Percentiles rank a stretch among this genome's conserved stretches.
phyloP scores from a whole-genome alignment of 306 rosid genomes.

The Malus fusca region DNA sequence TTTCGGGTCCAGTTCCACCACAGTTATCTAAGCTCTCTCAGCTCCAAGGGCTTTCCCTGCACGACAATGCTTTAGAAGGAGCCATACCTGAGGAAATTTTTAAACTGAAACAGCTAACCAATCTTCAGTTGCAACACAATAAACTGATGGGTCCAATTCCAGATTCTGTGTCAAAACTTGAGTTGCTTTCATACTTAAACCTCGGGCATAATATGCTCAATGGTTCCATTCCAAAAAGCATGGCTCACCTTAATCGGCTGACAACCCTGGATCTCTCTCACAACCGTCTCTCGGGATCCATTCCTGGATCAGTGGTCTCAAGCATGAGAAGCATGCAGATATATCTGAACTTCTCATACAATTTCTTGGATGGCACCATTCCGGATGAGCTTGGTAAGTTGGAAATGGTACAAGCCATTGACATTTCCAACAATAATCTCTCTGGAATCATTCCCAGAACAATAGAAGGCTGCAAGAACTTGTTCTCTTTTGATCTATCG shows the following conservation, averaged over 20 bases:
- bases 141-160: constrained; percentile 70
- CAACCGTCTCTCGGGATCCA: constrained; percentile 53
- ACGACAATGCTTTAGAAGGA: constrained; percentile 52
- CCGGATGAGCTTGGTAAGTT: constrained; percentile 66
- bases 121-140: constrained; percentile 41
- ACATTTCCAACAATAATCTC: constrained; percentile 78
- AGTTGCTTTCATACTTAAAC: constrained; percentile 53
- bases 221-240: constrained; percentile 60
- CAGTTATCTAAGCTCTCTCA: constrained; percentile 56
- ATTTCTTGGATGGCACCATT: constrained; percentile 55
- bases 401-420: constrained; percentile 63
- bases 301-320: constrained; percentile 44
- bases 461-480: constrained; percentile 51
- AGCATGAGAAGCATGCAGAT: constrained; percentile 49
- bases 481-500: constrained; percentile 65
- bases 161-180: constrained; percentile 51
- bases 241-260: constrained; percentile 40
- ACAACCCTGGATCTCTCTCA: constrained; percentile 59
- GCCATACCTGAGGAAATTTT: constrained; percentile 51
- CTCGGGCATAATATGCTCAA: constrained; percentile 63
- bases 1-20: constrained; percentile 61
- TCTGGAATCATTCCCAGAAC: constrained; percentile 56
- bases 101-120: constrained; percentile 38
- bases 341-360: constrained; percentile 62
- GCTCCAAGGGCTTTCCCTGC: constrained; percentile 61